Evolutionary conservation across 2,329 filamentous ascomycete species (phyloP), one percentile per base, ranked within the genome.

Genomic region (Fusarium globosum): DNA sequence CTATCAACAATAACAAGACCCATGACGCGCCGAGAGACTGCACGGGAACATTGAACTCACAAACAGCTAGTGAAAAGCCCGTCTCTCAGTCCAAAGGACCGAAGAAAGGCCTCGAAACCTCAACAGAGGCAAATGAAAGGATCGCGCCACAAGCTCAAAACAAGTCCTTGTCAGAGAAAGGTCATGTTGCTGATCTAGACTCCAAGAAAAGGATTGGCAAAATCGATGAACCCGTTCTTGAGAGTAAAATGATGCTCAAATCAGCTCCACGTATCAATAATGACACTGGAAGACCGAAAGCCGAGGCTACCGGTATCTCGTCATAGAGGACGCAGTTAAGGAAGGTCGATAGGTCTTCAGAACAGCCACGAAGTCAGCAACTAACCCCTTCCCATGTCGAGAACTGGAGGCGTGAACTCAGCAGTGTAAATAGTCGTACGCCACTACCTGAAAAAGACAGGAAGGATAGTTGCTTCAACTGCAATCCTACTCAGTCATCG

Each of bases 311-410:
- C 14, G 49, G 61, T 46, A 62, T 76, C 45, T 75, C 74, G 33
- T 69, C 74, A 30, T 76, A 61, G 74, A 77, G 75, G 57, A 69
- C 72, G 23, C 76, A 77, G 42, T 60, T 78, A 33, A 76, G 71
- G n/a, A 78, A 73, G 42, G 69, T 77, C 16, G 71, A 72, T 23
- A 69, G 51, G 58, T 74, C 73, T 36, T 62, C 72, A 51, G 72
- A 74, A 14, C 57, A 69, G 42, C 52, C 60, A 45, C 51, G 41
- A 30, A 43, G 53, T 26, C 76, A 68, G 57, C 51, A 53, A 18
- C 16, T 60, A 30, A 75, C 66, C 41, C 65, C 69, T 45, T 68
- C 75, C 45, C 59, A 59, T 53, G 55, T 69, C 30, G 35, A 68
- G 42, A 73, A 62, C 48, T 78, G 74, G 76, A 75, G 69, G 23